Conservation (phyloP, 768 basidiomycete species). For the Ramaria sp. region DNA sequence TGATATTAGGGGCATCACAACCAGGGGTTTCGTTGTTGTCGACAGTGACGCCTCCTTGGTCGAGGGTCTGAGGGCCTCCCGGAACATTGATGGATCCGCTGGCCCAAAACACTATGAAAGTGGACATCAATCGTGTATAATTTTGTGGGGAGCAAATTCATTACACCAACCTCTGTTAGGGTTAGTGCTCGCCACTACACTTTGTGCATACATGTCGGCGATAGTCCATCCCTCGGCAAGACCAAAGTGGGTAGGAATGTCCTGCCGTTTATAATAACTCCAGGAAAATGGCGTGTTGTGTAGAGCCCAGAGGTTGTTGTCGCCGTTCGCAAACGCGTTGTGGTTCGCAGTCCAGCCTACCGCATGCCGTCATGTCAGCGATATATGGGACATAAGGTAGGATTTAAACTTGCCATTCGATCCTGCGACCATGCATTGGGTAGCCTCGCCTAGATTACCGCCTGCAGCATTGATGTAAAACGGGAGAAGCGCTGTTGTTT, state of each 20-base stretch:
- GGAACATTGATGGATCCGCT: constrained; percentile 12
- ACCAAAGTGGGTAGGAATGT: constrained; percentile 11
- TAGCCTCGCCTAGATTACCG: constrained; percentile 6
- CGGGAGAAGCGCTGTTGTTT: constrained; percentile 6
- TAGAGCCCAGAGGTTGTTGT: constrained; percentile 12
- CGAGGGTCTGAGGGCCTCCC: constrained; percentile 8
- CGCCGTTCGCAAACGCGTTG: constrained; percentile 6
- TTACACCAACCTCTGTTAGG: constrained; percentile 7
- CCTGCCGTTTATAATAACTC: constrained; percentile 9
- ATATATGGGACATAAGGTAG: too few relatives aligned
- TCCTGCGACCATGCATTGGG: constrained; percentile 12
- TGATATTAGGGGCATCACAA: constrained; percentile 3
- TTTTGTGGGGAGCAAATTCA: not conserved
- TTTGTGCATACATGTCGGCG: constrained; percentile 13
- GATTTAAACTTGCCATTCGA: constrained; percentile 5
- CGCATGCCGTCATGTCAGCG: not conserved
- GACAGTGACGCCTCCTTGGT: constrained; percentile 3
- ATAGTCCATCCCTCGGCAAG: constrained; percentile 11
- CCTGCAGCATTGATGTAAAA: constrained; percentile 11
- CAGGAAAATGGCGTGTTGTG: constrained; percentile 7
- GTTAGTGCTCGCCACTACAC: constrained; percentile 9
- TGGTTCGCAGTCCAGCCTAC: constrained; percentile 10
- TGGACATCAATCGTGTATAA: not conserved
- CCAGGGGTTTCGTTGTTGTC: constrained; percentile 13
- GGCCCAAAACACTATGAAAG: constrained; percentile 7